phyloP scores from a whole-genome alignment of 306 rosid genomes.

The Coriaria nepalensis region DNA sequence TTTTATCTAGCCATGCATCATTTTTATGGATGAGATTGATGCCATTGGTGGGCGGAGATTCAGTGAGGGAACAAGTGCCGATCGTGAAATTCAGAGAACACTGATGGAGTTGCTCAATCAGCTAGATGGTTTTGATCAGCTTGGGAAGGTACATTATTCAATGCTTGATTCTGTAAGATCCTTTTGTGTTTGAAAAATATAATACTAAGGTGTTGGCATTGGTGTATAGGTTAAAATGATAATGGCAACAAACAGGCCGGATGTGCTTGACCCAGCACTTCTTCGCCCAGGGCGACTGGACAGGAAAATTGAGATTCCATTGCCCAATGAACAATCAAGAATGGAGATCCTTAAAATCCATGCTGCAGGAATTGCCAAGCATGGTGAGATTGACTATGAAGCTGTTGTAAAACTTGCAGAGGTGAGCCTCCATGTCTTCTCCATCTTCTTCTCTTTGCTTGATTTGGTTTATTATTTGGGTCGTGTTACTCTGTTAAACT shows the following conservation, averaged over 20 bases:
- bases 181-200: slow-evolving; percentile 2
- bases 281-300: slow-evolving; percentile 92
- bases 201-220: not conserved
- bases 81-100: slow-evolving; percentile 96
- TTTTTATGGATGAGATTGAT: slow-evolving; percentile 98
- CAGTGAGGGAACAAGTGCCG: slow-evolving; percentile 95
- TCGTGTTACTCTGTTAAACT: not conserved
- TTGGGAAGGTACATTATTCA: slow-evolving; percentile 59
- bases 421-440: slow-evolving; percentile 26
- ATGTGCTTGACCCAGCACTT: slow-evolving; percentile 93
- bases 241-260: slow-evolving; percentile 94
- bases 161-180: no score
- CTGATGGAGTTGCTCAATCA: slow-evolving; percentile 94
- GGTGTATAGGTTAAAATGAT: slow-evolving; percentile 83
- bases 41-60: slow-evolving; percentile 99
- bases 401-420: slow-evolving; percentile 97
- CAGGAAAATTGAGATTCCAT: slow-evolving; percentile 90
- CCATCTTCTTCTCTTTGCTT: not conserved
- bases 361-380: slow-evolving; percentile 94
- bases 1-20: slow-evolving; percentile 76
- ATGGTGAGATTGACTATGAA: slow-evolving; percentile 96
- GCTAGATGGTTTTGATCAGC: slow-evolving; percentile 95
- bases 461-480: not conserved
- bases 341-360: slow-evolving; percentile 95
- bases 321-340: slow-evolving; percentile 94